Evolutionary conservation across 139 green algal species (phyloP), one percentile per base, ranked within the genome.

Genomic region (Picochlorum sp.): DNA sequence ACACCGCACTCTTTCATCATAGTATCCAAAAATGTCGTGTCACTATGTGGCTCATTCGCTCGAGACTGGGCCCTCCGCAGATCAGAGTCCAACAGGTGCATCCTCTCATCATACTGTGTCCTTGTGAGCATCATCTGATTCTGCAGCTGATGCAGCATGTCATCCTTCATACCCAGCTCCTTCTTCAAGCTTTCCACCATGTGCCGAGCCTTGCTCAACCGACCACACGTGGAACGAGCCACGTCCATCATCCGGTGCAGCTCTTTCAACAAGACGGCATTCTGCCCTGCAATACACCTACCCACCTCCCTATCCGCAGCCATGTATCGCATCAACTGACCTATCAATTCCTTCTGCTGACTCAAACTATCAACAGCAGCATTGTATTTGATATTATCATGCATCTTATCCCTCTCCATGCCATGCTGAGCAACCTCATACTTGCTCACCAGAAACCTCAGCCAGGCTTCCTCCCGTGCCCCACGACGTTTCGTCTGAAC

Each of bases 381-480:
- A 54, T 54, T 54, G 0, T 54, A 54, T 13, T 54, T 54, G 4
- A 54, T 54, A 54, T 54, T 20, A 7, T 54, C 47, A 13, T 54
- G 47, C 47, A 54, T 54, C 16, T 26, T 21, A 54, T 54, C 47
- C 5, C 47, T 9, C 47, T 54, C 18, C 16, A 54, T 20, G 16
- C 47, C 47, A 54, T 54, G 47, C 5, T 54, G 47, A 20, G 16
- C 47, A 21, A 54, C 47, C n/a, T 54, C 47, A 54, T 54, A 54
- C 47, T 54, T 54, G n/a, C 18, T 26, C n/a, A 54, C n/a, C 16
- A 54, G 16, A 21, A 26, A 26, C n/a, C 6, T 54, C 47, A 54
- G 11, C n/a, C n/a, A 20, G 16, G 47, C 47, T 26, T 26, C 47
- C n/a, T 54, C 47, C n/a, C 47, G 16, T 26, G 16, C 47, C n/a